Percentiles rank a stretch among this genome's conserved stretches.
Conservation (phyloP, 345 rosid genomes). For the Geranium brycei region DNA sequence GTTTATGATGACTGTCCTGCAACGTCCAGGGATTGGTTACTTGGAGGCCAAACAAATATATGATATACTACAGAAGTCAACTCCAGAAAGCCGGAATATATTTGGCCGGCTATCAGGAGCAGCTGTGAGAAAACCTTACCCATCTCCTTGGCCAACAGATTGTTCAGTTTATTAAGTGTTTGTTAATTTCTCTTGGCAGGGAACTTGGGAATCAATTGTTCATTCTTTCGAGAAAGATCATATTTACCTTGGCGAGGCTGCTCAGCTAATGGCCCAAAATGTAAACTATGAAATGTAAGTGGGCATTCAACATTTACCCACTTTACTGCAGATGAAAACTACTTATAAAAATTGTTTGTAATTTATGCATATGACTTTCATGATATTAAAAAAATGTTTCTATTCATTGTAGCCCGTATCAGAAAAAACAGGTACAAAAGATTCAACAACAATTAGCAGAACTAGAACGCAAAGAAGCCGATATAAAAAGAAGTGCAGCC, state of each 20-base stretch:
- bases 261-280: conserved; percentile 78
- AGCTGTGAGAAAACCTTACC: conserved; percentile 44
- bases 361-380: not conserved
- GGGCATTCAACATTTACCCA: not conserved
- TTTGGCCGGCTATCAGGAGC: conserved; percentile 90
- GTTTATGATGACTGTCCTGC: conserved; percentile 12
- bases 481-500: conserved; percentile 71
- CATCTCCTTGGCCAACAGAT: conserved; percentile 1
- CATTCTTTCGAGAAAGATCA: conserved; percentile 73
- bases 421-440: conserved; percentile 92
- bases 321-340: conserved; percentile 6
- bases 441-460: conserved; percentile 78
- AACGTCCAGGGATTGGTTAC: conserved; percentile 56
- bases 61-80: conserved; percentile 57
- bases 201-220: conserved; percentile 80
- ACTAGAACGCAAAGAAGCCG: conserved; percentile 88
- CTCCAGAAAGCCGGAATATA: conserved; percentile 77
- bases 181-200: conserved; percentile 27
- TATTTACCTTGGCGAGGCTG: conserved; percentile 88
- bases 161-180: conserved; percentile 2
- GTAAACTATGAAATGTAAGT: conserved; percentile 93
- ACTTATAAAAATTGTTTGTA: not conserved
- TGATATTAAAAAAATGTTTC: conserved; percentile 6
- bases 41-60: conserved; percentile 68
- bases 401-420: conserved; percentile 53